Evolutionary conservation across 768 basidiomycete genomes (phyloP), one percentile per base, ranked within the genome.

Genomic region (Termitomyces sp.): DNA sequence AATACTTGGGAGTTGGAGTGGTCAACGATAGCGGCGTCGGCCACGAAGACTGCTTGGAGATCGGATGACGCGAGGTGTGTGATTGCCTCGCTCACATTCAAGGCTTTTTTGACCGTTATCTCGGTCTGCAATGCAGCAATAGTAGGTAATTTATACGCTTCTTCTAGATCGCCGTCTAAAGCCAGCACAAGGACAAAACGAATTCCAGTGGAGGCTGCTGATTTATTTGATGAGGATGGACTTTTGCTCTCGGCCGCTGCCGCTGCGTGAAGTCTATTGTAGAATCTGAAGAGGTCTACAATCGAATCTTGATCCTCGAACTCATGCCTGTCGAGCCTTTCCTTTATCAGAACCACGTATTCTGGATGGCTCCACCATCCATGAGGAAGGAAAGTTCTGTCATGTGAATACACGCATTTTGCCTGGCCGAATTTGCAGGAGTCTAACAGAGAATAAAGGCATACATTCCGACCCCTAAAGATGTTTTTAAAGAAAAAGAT

Each of bases 401-500:
- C 73, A 63, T 86, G 84, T 12, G 77, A 70, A 62, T 85, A 84
- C 6, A 74, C 73, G 62, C 83, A 85, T 64, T 70, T 72, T 13
- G 61, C 52, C 9, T 67, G 66, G 8, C 74, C 75, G 59, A 71
- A 75, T 47, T 71, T 74, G 66, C 77, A 78, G 1, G 62, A 60
- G 18, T 66, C 70, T 32, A 78, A 65, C 9, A 78, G 68, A 62
- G 69, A 69, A 61, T 72, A 73, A 13, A 72, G 67, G 62, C 77
- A 78, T 0, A 78, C 75, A 50, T 78, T 68, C 23, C 61, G 63
- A 20, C 65, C 67, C 8, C 67, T 68, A 26, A 5, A 56, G 28
- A 49, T 38, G n/a, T 47, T 59, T 16, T 46, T 36, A 3, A 38
- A 44, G 5, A 16, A 3, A 38, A n/a, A 44, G 18, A 33, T 6